Base-by-base conservation (phyloP, 306 rosid genomes). In the Lathyrus oleraceus region DNA sequence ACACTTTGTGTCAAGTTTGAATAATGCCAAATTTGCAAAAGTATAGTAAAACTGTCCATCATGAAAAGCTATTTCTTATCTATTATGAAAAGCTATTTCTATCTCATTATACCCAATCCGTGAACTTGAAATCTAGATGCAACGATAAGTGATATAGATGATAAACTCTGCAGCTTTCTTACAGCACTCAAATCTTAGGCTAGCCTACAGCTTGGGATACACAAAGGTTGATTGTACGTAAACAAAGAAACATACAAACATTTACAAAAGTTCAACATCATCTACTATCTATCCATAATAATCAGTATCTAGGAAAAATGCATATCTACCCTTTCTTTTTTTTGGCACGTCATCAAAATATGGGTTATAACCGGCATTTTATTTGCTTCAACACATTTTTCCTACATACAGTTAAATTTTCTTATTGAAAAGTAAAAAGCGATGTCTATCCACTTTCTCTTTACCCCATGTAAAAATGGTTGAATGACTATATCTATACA, bases 161-260 rank as follows among this genome's bases (percentile, higher is more conserved):
- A 65, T 45, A 67, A 52, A 36, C 54, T 53, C 35, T n/a, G 59
- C 67, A 58, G 61, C 59, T 53, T 49, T 70, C 66, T 69, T 52
- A 52, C 52, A 60, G 21, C 36, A 48, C 48, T 44, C 62, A 59
- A 49, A 71, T 70, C 51, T 62, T 67, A 36, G 56, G 59, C 45
- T 36, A 67, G 43, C 14, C 52, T 10, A 43, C 19, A 67, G 36
- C 25, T 8, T 65, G 25, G 39, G 14, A 63, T 9, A 39, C 21
- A 30, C 58, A 49, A 36, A 57, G 63, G 56, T 23, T 48, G 39
- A 61, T 49, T 43, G 58, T 61, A 61, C 16, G 17, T 39, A 4
- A 52, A 10, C 30, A 19, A n/a, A 6, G 60, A 17, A 60, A 38
- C 48, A 47, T 49, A 19, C 19, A 59, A 67, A 47, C 61, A 48